phyloP scores from a whole-genome alignment of 495 filamentous ascomycete species.

The Penicillium parvum region DNA sequence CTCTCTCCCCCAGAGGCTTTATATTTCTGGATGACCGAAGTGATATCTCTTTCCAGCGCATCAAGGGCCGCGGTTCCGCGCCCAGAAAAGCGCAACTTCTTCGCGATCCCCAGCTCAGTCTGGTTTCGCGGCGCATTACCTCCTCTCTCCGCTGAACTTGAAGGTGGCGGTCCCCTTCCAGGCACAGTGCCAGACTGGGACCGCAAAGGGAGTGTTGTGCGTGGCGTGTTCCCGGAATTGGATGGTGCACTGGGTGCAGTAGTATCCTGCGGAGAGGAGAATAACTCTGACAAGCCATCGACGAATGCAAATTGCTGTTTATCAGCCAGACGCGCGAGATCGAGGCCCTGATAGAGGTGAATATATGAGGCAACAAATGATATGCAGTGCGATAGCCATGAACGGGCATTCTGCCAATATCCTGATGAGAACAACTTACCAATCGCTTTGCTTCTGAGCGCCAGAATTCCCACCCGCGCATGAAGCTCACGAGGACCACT shows the following conservation, averaged over 20 bases:
- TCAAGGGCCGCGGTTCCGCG: constrained; percentile 33
- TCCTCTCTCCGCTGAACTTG: constrained; percentile 1
- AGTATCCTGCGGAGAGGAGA: constrained; percentile 24
- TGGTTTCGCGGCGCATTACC: constrained; percentile 3
- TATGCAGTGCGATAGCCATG: neutral
- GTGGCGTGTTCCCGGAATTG: constrained; percentile 13
- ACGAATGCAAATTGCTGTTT: constrained; percentile 63
- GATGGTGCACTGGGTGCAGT: constrained; percentile 12
- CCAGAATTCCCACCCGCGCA: constrained; percentile 77
- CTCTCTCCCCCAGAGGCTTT: constrained; percentile 18
- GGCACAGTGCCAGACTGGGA: constrained; percentile 26
- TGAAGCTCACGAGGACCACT: constrained; percentile 77
- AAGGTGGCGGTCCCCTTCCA: constrained; percentile 20
- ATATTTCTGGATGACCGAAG: constrained; percentile 29
- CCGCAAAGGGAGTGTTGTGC: constrained; percentile 33
- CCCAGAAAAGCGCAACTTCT: constrained; percentile 34
- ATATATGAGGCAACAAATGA: neutral
- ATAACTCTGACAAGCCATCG: constrained; percentile 66
- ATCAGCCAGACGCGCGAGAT: constrained; percentile 56
- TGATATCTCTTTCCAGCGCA: constrained; percentile 36
- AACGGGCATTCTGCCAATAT: neutral
- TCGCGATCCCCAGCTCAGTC: constrained; percentile 25
- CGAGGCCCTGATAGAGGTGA: constrained; percentile 51
- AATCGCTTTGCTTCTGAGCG: constrained; percentile 55
- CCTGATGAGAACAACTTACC: no score